Base-by-base conservation (phyloP, 257 asterid species). In the Datura wrightii region DNA sequence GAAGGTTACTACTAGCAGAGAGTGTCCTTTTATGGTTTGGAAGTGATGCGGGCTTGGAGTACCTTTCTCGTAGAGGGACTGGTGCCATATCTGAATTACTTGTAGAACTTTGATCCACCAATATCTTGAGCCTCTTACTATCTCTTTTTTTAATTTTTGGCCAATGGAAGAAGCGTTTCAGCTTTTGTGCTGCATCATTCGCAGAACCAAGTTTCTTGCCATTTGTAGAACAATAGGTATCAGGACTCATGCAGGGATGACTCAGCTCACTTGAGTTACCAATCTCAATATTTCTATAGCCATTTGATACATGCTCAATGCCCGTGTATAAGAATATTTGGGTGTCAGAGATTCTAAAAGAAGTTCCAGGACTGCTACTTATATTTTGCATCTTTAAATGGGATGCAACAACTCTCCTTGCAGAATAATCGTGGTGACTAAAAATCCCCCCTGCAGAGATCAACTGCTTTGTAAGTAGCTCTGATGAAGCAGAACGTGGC, bases 381-480 rank as follows among this genome's bases (percentile, higher is more conserved):
- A 91, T 80, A 50, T 95, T 93, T 37, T 89, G 97, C 89, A 90
- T 88, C 90, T 84, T 93, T 13, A 93, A 80, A 65, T 94, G 95
- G 31, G 97, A 93, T 1, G 98, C 98, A 4, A 94, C 89, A 7
- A 87, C 91, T 80, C 83, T 90, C 81, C 97, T 90, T 2, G 98
- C 90, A 0, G 96, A 88, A 69, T 90, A 90, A 86, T 94, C 95
- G 62, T 85, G 92, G 19, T 93, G 88, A 76, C 90, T 90, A 81
- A 92, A 90, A 62, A 94, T 91, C 62, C 98, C 98, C 1, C 98
- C 98, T 0, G 94, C 97, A 0, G 97, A 94, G 10, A 96, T 91
- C 86, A 96, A 80, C 52, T 90, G 97, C 10, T 91, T 88, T 63
- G 92, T 88, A 8, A 94, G 88, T 7, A 94, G 85, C 36, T 94